Evolutionary conservation across 257 asterid genomes (phyloP).

Genomic region (Henckelia pumila): DNA sequence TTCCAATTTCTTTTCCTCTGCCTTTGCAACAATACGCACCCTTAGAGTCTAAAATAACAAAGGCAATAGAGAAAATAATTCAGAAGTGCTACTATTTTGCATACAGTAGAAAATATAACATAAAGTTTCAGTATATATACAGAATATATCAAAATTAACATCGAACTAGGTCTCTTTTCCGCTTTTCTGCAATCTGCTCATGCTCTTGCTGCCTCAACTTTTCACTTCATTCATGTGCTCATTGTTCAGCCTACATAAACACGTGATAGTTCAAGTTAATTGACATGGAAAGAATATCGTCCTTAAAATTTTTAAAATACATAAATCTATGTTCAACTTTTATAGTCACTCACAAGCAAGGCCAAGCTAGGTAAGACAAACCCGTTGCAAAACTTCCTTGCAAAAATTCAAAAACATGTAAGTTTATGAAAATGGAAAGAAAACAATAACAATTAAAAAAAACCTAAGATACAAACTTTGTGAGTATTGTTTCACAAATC

Average conservation of each 20-base stretch:
- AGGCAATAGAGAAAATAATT: constrained; percentile 13
- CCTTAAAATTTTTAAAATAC: no score
- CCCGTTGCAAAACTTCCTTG: no score
- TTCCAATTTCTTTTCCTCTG: constrained; percentile 95
- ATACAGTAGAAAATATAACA: not conserved
- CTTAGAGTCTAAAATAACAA: constrained; percentile 58
- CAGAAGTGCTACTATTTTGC: constrained; percentile 18
- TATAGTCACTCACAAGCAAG: no score
- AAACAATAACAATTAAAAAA: no score
- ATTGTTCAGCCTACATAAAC: constrained; percentile 77
- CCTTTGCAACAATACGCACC: constrained; percentile 97
- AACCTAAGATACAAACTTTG: no score
- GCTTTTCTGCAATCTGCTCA: constrained; percentile 78
- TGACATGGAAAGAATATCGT: no score
- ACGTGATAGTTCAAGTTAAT: constrained; percentile 22
- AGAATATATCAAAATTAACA: constrained; percentile 10
- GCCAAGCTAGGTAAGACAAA: no score
- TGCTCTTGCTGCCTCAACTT: constrained; percentile 89
- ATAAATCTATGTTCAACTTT: no score
- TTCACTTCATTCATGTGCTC: constrained; percentile 94
- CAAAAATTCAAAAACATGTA: no score
- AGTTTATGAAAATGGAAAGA: no score
- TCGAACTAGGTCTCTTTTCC: constrained; percentile 89
- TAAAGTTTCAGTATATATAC: not conserved
- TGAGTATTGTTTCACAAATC: no score